phyloP scores from a whole-genome alignment of 805 yeast species.

The Lipomyces yamanashiensis region DNA sequence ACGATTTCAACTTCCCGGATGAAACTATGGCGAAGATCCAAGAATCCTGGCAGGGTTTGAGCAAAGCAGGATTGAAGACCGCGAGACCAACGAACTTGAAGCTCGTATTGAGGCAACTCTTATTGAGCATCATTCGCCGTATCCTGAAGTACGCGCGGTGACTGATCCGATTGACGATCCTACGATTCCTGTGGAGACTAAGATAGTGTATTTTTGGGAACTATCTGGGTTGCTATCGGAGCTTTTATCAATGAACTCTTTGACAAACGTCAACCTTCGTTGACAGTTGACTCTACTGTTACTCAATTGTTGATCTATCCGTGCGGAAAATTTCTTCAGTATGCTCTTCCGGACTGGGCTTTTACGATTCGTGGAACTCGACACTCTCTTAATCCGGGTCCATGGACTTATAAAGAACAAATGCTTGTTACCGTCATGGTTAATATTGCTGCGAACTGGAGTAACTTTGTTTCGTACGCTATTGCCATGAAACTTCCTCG shows the following conservation, averaged over 20 bases:
- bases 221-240: slow-evolving; percentile 60
- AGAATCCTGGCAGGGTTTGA: slow-evolving; percentile 8
- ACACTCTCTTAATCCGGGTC: slow-evolving; percentile 61
- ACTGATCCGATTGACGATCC: slow-evolving; percentile 63
- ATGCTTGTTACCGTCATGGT: slow-evolving; percentile 57
- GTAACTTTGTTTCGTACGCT: slow-evolving; percentile 53
- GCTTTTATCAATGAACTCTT: slow-evolving; percentile 64
- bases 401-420: slow-evolving; percentile 66
- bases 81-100: slow-evolving; percentile 17
- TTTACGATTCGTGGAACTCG: slow-evolving; percentile 44
- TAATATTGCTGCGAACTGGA: slow-evolving; percentile 14
- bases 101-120: slow-evolving; percentile 23
- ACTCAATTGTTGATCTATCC: slow-evolving; percentile 71
- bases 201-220: slow-evolving; percentile 48
- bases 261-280: slow-evolving; percentile 61
- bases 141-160: slow-evolving; percentile 69
- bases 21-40: slow-evolving; percentile 14
- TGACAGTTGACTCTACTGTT: slow-evolving; percentile 61
- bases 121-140: slow-evolving; percentile 47
- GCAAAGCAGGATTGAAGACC: slow-evolving; percentile 1
- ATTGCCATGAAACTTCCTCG: slow-evolving; percentile 27
- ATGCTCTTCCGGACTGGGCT: slow-evolving; percentile 24
- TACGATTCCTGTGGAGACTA: slow-evolving; percentile 18
- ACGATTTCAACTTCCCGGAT: slow-evolving; percentile 25
- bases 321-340: slow-evolving; percentile 50